These are phyloP conservation scores for Erucastrum elatum DNA, from an alignment of 345 rosid species.

Conservation along the genomic window DNA sequence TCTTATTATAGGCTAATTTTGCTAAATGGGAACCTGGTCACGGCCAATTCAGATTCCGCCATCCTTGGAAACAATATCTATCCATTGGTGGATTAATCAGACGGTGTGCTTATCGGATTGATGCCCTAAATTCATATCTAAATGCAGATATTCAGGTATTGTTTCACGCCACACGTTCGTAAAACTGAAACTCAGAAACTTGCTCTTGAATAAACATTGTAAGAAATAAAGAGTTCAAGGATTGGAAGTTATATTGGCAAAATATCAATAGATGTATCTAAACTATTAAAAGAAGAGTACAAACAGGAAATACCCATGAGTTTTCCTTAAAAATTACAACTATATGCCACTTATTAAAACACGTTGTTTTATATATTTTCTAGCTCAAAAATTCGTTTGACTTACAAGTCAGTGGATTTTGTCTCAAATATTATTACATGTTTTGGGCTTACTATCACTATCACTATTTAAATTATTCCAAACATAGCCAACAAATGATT, in stretches of 20 bases:
- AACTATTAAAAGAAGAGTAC: too few relatives aligned
- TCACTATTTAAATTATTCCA: too few relatives aligned
- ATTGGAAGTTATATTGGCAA: neutral
- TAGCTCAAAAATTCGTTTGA: too few relatives aligned
- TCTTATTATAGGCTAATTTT: constrained; percentile 57
- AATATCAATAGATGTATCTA: too few relatives aligned
- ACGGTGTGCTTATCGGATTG: constrained; percentile 63
- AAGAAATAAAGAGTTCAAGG: neutral
- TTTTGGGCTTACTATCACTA: too few relatives aligned
- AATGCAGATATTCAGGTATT: constrained; percentile 46
- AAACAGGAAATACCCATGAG: too few relatives aligned
- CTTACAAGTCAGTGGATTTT: too few relatives aligned
- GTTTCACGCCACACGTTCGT: neutral
- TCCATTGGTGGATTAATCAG: constrained; percentile 51
- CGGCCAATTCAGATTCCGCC: constrained; percentile 65
- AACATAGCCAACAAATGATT: too few relatives aligned
- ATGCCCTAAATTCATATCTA: constrained; percentile 59
- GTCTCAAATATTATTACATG: too few relatives aligned
- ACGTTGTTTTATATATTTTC: too few relatives aligned
- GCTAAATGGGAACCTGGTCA: constrained; percentile 90
- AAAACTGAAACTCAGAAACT: neutral
- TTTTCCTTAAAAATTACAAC: too few relatives aligned
- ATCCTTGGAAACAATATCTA: constrained; percentile 78
- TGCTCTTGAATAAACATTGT: neutral
- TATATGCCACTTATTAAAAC: too few relatives aligned